A percentile compares a stretch with the other conserved stretches of the same genome.
phyloP scores from a whole-genome alignment of 148 eudicot genomes.

The Vaccinium myrtillus region DNA sequence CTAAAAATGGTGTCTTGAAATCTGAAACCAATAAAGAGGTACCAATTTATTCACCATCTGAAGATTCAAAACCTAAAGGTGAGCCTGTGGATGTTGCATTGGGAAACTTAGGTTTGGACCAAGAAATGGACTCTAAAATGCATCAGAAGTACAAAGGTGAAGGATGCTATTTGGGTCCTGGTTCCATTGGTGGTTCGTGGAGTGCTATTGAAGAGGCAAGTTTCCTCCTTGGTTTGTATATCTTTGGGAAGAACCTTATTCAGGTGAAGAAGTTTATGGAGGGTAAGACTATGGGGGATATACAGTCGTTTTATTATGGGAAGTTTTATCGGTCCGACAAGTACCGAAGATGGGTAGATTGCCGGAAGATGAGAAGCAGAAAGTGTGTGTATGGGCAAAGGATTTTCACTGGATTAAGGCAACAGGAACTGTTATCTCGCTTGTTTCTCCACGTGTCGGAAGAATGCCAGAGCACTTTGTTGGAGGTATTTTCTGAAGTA shows the following conservation, averaged over 20 bases:
- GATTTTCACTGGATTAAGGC: constrained; percentile 73
- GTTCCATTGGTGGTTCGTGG: constrained; percentile 37
- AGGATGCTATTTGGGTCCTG: constrained; percentile 51
- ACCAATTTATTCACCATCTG: background rate
- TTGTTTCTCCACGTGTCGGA: constrained; percentile 51
- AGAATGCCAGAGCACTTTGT: constrained; percentile 45
- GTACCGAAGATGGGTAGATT: constrained; percentile 63
- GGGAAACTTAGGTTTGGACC: background rate
- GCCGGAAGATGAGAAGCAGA: constrained; percentile 59
- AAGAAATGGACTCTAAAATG: constrained; percentile 9
- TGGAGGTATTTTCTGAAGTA: constrained; percentile 57
- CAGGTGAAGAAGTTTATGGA: constrained; percentile 52
- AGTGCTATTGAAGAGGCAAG: constrained; percentile 55
- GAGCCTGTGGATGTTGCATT: constrained; percentile 10
- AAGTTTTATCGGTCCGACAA: constrained; percentile 47
- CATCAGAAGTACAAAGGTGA: constrained; percentile 14
- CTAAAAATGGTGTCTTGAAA: constrained; percentile 15
- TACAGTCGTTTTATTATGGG: constrained; percentile 62
- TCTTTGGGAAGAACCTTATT: constrained; percentile 72
- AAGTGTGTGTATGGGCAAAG: constrained; percentile 58
- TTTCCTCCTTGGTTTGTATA: constrained; percentile 72
- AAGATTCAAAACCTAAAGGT: constrained; percentile 10
- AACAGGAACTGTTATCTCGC: constrained; percentile 66
- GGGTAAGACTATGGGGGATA: constrained; percentile 50
- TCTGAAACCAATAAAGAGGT: constrained; percentile 17